phyloP scores from a whole-genome alignment of 2,329 filamentous ascomycete species.

The Ascochyta clinopodiicola region DNA sequence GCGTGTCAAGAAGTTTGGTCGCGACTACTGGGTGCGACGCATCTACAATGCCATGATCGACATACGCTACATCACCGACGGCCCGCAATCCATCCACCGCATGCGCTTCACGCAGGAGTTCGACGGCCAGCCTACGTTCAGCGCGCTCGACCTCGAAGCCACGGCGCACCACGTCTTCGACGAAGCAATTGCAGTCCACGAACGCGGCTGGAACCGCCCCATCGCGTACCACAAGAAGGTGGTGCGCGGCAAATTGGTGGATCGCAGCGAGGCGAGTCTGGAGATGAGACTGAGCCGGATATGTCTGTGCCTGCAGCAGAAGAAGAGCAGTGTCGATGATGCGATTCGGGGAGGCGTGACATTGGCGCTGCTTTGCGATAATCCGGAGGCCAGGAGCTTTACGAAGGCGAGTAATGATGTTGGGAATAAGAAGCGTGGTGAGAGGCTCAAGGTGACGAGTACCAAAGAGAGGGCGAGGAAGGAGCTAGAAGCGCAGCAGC shows the following conservation, averaged over 20 bases:
- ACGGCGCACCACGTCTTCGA: slow-evolving; percentile 42
- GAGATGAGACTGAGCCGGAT: slow-evolving; percentile 31
- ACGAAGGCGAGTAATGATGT: slow-evolving; percentile 35
- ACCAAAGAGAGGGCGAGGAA: slow-evolving; percentile 2
- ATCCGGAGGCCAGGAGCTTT: slow-evolving; percentile 26
- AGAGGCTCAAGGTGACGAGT: slow-evolving; percentile 13
- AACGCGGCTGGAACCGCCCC: slow-evolving; percentile 30
- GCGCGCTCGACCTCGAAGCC: slow-evolving; percentile 34
- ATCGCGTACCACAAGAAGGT: slow-evolving; percentile 33
- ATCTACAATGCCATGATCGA: slow-evolving; percentile 42
- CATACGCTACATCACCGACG: slow-evolving; percentile 26
- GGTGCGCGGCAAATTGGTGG: slow-evolving; percentile 31
- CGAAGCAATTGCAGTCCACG: slow-evolving; percentile 30
- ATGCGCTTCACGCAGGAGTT: slow-evolving; percentile 23
- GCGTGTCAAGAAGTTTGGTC: slow-evolving; percentile 30
- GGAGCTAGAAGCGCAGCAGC: not conserved
- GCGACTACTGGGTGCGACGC: slow-evolving; percentile 40
- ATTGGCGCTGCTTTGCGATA: slow-evolving; percentile 33
- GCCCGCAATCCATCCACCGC: slow-evolving; percentile 21
- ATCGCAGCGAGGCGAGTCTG: slow-evolving; percentile 22
- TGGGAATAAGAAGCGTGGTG: slow-evolving; percentile 30
- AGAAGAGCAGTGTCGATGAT: slow-evolving; percentile 39
- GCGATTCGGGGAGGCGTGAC: slow-evolving; percentile 33
- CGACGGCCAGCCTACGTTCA: slow-evolving; percentile 2
- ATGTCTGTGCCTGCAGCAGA: slow-evolving; percentile 25